Conservation (phyloP, 768 basidiomycete genomes). For the Agrocybe pediades region DNA sequence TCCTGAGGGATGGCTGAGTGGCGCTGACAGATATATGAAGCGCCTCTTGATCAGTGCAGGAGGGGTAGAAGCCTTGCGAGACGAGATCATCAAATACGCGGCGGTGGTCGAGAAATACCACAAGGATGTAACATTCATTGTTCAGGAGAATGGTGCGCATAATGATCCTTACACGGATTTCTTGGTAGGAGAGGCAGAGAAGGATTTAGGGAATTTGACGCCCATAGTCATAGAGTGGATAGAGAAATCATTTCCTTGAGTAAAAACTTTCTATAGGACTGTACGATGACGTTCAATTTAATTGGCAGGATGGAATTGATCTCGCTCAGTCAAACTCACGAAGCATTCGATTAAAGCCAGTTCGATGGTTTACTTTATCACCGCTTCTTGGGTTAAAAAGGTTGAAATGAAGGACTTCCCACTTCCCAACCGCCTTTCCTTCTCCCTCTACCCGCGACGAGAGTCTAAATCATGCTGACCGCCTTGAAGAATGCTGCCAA, state of each 20-base stretch:
- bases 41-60: slow-evolving; percentile 30
- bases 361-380: background rate
- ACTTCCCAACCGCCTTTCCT: background rate
- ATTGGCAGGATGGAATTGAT: background rate
- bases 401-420: background rate
- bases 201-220: slow-evolving; percentile 19
- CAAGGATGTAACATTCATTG: slow-evolving; percentile 14
- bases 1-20: slow-evolving; percentile 29
- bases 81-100: slow-evolving; percentile 27
- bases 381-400: background rate
- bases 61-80: slow-evolving; percentile 25
- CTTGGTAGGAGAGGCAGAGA: slow-evolving; percentile 17
- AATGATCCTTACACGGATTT: slow-evolving; percentile 23
- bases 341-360: background rate
- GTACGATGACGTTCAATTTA: background rate
- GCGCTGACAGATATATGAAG: slow-evolving; percentile 21
- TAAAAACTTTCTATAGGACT: background rate
- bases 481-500: background rate
- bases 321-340: background rate
- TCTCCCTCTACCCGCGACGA: background rate
- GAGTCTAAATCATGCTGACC: background rate
- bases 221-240: slow-evolving; percentile 20
- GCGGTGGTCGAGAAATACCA: slow-evolving; percentile 12
- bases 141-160: slow-evolving; percentile 21
- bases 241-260: slow-evolving; percentile 6